A percentile compares a stretch with the other conserved stretches of the same genome.
These are phyloP conservation scores for Lecanoromycetidae sp. DNA, from an alignment of 2,329 filamentous ascomycete genomes.

Conservation along the genomic window DNA sequence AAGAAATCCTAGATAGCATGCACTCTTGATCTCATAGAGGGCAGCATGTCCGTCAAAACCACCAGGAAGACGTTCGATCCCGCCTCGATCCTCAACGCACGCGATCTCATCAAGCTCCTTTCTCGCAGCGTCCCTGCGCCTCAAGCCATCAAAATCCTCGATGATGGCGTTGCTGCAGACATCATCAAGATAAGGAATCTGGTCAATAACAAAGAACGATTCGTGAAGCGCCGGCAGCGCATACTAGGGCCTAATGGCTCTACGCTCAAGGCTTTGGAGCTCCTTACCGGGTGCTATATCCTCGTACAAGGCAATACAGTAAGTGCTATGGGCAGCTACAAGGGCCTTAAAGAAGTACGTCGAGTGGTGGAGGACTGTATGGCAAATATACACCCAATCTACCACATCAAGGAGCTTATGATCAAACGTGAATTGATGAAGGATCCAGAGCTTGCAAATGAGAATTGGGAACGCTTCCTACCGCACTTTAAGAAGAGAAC, in stretches of 20 bases:
- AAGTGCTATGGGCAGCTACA: slow-evolving; percentile 79
- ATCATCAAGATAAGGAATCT: slow-evolving; percentile 90
- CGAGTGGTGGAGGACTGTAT: slow-evolving; percentile 90
- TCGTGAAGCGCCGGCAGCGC: slow-evolving; percentile 85
- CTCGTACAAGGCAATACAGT: slow-evolving; percentile 96
- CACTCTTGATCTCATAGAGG: slow-evolving; percentile 86
- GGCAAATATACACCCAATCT: slow-evolving; percentile 79
- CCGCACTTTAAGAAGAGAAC: slow-evolving; percentile 95
- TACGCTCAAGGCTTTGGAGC: slow-evolving; percentile 85
- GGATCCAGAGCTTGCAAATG: slow-evolving; percentile 64
- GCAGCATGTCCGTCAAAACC: slow-evolving; percentile 93
- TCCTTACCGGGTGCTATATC: slow-evolving; percentile 84
- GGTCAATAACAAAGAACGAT: slow-evolving; percentile 86
- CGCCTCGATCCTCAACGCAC: slow-evolving; percentile 80
- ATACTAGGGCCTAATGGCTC: slow-evolving; percentile 85
- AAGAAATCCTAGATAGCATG: slow-evolving; percentile 55
- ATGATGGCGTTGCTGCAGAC: slow-evolving; percentile 84
- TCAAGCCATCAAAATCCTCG: slow-evolving; percentile 85
- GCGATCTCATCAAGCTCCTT: slow-evolving; percentile 87
- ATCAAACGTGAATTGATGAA: slow-evolving; percentile 86
- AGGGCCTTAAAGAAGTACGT: slow-evolving; percentile 83
- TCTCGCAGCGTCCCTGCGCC: slow-evolving; percentile 84
- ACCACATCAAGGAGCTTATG: slow-evolving; percentile 94
- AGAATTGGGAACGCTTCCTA: slow-evolving; percentile 92
- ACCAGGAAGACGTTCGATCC: slow-evolving; percentile 87